These are phyloP conservation scores for Emergomyces orientalis DNA, from an alignment of 2,329 filamentous ascomycete genomes.

Conservation along the genomic window DNA sequence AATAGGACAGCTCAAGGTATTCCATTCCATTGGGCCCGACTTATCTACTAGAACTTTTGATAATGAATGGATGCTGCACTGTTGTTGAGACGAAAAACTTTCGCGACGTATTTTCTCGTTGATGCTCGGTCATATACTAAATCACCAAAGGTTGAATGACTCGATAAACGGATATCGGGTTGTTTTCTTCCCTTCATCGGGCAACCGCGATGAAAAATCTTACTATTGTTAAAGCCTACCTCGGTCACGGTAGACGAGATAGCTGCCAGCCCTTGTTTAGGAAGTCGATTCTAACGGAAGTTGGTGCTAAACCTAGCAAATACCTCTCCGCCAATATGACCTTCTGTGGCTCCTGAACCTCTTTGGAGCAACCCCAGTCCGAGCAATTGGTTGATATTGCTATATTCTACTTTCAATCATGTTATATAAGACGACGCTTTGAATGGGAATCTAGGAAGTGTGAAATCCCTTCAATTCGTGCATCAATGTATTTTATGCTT, in stretches of 20 bases:
- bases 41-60: neutral
- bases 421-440: neutral
- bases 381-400: neutral
- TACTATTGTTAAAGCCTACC: neutral
- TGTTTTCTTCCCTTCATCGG: neutral
- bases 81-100: neutral
- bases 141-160: neutral
- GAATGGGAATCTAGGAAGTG: neutral
- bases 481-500: neutral
- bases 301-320: neutral
- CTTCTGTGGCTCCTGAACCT: neutral
- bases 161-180: neutral
- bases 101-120: neutral
- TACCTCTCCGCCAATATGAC: neutral
- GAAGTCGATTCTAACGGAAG: neutral
- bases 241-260: too few relatives aligned
- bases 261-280: too few relatives aligned
- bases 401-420: neutral
- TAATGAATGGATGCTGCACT: neutral
- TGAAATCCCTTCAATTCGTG: neutral
- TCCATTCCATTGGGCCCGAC: neutral
- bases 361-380: neutral
- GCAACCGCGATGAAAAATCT: too few relatives aligned
- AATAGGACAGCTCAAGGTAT: neutral
- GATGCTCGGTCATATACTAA: neutral